Conservation (phyloP, 108 stramenopile genomes). For the Cyclotella cryptica region DNA sequence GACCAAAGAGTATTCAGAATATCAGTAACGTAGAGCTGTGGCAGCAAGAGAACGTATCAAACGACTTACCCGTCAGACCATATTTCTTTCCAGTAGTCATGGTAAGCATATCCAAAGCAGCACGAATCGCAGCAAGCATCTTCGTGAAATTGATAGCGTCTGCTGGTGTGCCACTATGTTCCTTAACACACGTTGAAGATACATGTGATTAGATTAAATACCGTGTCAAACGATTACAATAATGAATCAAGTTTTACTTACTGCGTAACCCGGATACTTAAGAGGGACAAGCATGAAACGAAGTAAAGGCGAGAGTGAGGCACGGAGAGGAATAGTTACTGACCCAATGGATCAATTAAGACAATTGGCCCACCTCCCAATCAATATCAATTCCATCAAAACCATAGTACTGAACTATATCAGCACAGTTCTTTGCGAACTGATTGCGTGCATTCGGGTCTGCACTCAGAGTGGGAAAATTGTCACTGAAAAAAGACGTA, state of each 20-base stretch:
- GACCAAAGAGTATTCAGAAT: neutral
- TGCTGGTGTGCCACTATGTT: slow-evolving; percentile 43
- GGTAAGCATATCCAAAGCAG: slow-evolving; percentile 31
- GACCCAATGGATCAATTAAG: neutral
- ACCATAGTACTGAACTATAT: slow-evolving; percentile 39
- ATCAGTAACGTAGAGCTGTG: neutral
- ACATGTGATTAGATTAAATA: neutral
- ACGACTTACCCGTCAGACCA: slow-evolving; percentile 33
- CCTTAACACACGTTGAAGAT: neutral
- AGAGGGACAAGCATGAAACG: neutral
- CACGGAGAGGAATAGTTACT: neutral
- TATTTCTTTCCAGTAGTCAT: slow-evolving; percentile 31
- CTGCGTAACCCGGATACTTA: slow-evolving; percentile 44
- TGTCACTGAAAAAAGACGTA: slow-evolving; percentile 10
- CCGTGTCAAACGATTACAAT: neutral
- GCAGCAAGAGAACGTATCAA: neutral
- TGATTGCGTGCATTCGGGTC: slow-evolving; percentile 28
- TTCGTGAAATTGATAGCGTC: slow-evolving; percentile 45
- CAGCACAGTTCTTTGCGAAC: slow-evolving; percentile 51
- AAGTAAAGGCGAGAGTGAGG: neutral
- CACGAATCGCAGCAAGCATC: slow-evolving; percentile 34
- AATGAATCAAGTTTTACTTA: neutral
- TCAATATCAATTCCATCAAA: slow-evolving; percentile 57
- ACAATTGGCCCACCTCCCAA: slow-evolving; percentile 35
- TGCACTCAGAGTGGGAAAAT: slow-evolving; percentile 40